A percentile compares a stretch with the other conserved stretches of the same genome.
phyloP scores from a whole-genome alignment of 306 rosid species.

The Castanospermum australe region DNA sequence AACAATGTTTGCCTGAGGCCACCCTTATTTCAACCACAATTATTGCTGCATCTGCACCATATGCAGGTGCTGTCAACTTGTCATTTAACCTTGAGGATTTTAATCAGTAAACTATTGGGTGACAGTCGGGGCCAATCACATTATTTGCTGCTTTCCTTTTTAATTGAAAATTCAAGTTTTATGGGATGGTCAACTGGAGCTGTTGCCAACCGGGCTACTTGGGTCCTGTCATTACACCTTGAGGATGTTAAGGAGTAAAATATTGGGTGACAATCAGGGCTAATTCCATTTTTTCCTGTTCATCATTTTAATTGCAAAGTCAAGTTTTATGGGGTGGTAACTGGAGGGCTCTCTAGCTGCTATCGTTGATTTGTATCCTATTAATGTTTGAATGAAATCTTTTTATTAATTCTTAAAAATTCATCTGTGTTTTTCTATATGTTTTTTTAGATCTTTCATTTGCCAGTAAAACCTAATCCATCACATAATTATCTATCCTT shows the following conservation, averaged over 20 bases:
- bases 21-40: slow-evolving; percentile 13
- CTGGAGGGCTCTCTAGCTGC: not conserved
- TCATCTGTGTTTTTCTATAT: not conserved
- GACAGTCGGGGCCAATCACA: not conserved
- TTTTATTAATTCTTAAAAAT: not conserved
- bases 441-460: not conserved
- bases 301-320: not conserved
- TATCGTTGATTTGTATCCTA: not conserved
- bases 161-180: not conserved
- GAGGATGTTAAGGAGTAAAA: not conserved
- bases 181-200: not conserved
- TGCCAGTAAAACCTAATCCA: slow-evolving; percentile 4
- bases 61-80: slow-evolving; percentile 21
- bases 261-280: not conserved
- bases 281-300: not conserved
- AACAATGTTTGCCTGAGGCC: not conserved
- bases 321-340: not conserved
- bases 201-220: not conserved
- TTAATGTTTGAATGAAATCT: slow-evolving; percentile 18
- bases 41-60: not conserved
- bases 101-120: slow-evolving; percentile 14
- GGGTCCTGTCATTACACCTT: not conserved
- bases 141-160: not conserved
- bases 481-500: slow-evolving; percentile 16
- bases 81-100: not conserved